Base-by-base conservation (phyloP, 2,329 filamentous ascomycete species). In the Fusarium pininemorale region DNA sequence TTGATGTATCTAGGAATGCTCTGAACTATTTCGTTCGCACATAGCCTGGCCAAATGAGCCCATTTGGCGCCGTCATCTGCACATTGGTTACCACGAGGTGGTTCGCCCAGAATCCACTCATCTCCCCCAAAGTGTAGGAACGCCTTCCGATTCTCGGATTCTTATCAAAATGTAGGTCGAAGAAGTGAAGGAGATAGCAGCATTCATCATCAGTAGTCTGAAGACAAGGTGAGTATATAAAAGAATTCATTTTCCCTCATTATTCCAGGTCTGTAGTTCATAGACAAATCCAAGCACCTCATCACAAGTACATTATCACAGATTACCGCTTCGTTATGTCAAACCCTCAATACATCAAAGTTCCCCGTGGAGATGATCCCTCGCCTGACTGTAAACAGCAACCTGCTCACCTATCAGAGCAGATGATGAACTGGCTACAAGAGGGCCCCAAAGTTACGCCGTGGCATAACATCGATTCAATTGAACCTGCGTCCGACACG, bases 351-450 rank as follows among this genome's bases (percentile, higher is more conserved):
- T n/a, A 32, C 2, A 38, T 44, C 13, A 24, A 35, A 20, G 30
- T 42, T 32, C 57, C n/a, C 15, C 54, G 32, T 5, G 5, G 26
- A 32, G 26, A 28, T 7, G 32, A 44, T 3, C 8, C 14, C 6
- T 26, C 24, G 5, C 32, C 32, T 30, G n/a, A 13, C 59, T n/a
- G n/a, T n/a, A 1, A 10, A 2, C 47, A 58, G 15, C 38, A 55
- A 1, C 14, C 7, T 35, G 22, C 16, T 22, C 7, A 12, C 0
- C 22, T 20, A 3, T 54, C 70, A 14, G 50, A 55, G 4, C 55
- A 20, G 5, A 38, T 67, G 11, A 70, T 9, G 20, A 48, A 32
- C 12, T 76, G 66, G 66, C 14, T 76, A 18, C 30, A 1, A 24
- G 55, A 76, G 54, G 15, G 6, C 6, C 35, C 5, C 0, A 53